Conservation (phyloP, 2,329 filamentous ascomycete species). For the Cladosporium sp. region DNA sequence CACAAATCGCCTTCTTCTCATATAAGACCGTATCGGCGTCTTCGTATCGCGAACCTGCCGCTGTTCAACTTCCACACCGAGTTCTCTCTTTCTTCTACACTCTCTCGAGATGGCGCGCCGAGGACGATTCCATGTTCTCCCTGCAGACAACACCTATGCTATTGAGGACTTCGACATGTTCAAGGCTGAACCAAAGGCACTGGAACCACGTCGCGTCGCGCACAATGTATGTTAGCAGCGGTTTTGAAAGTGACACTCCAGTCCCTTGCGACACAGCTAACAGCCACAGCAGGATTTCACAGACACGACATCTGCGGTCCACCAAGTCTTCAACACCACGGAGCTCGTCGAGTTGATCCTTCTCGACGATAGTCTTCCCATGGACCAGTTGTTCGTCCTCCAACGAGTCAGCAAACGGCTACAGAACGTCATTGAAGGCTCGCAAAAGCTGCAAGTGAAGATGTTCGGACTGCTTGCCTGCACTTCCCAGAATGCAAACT, state of each 20-base stretch:
- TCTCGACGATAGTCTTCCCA: not conserved
- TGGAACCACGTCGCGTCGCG: not conserved
- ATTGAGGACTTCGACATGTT: not conserved
- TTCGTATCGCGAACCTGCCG: not conserved
- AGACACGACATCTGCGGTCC: not conserved
- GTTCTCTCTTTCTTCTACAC: not conserved
- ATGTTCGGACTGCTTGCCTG: not conserved
- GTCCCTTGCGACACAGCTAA: not conserved
- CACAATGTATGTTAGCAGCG: not conserved
- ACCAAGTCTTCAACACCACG: conserved; percentile 23
- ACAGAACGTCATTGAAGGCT: conserved; percentile 3
- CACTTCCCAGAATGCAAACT: not conserved
- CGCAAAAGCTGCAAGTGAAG: not conserved
- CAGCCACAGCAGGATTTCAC: not conserved
- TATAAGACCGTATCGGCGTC: not conserved
- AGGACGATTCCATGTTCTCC: not conserved
- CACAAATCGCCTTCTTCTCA: not conserved
- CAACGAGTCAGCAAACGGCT: conserved; percentile 17
- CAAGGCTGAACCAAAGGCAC: not conserved
- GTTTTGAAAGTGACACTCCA: not conserved
- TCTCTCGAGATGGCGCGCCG: not conserved
- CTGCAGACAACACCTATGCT: not conserved
- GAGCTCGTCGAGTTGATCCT: conserved; percentile 18
- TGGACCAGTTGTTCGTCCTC: conserved; percentile 12
- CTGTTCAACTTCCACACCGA: not conserved